Evolutionary conservation across 371 early-diverging fungal genomes (phyloP).

Genomic region (Lichtheimia corymbifera): DNA sequence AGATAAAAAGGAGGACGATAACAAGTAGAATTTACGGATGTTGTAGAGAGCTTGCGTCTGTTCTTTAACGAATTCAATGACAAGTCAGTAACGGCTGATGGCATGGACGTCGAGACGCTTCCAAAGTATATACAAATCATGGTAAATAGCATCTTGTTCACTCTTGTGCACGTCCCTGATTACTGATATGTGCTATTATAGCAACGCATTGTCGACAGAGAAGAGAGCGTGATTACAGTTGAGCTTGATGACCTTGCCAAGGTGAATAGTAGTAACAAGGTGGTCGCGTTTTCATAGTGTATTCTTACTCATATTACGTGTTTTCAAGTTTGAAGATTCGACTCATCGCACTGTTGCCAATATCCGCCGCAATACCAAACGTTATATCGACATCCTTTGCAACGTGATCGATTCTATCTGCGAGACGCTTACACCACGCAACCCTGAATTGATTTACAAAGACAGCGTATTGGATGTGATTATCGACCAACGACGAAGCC

Average conservation of each 20-base stretch:
- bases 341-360: constrained; percentile 44
- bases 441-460: constrained; percentile 66
- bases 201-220: constrained; percentile 66
- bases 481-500: constrained; percentile 79
- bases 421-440: constrained; percentile 62
- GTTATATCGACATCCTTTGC: constrained; percentile 81
- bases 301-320: constrained; percentile 1
- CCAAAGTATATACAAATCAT: constrained; percentile 36
- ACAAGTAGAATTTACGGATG: background rate
- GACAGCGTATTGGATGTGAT: constrained; percentile 90
- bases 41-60: constrained; percentile 22
- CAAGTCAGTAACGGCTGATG: constrained; percentile 10
- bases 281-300: background rate
- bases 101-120: constrained; percentile 29
- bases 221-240: constrained; percentile 52
- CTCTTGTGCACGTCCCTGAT: background rate
- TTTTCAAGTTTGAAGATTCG: constrained; percentile 35
- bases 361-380: constrained; percentile 83
- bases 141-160: constrained; percentile 19
- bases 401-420: constrained; percentile 57
- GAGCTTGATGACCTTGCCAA: constrained; percentile 65
- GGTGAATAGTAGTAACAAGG: constrained; percentile 28
- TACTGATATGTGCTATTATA: constrained; percentile 16
- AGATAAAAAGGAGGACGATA: background rate
- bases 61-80: constrained; percentile 35